These are phyloP conservation scores for Geotrichum bryndzae DNA, from an alignment of 1,139 yeast genomes.

Conservation along the genomic window DNA sequence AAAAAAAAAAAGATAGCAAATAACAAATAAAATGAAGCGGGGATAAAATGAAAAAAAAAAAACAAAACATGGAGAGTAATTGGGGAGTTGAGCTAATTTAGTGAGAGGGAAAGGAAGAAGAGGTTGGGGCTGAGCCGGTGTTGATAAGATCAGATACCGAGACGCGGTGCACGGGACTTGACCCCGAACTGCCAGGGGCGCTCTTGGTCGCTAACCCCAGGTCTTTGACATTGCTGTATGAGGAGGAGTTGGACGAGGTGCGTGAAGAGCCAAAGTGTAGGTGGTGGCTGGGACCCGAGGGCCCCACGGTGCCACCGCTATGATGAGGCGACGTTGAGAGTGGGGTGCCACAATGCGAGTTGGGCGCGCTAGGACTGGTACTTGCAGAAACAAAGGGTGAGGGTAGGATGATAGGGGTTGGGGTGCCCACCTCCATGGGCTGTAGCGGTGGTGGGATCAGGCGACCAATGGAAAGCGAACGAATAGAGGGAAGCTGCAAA, in stretches of 20 bases:
- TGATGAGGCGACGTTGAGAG: conserved; percentile 6
- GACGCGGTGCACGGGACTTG: conserved; percentile 16
- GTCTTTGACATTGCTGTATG: conserved; percentile 6
- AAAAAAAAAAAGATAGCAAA: not conserved
- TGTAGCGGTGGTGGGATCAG: conserved; percentile 36
- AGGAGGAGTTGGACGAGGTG: conserved; percentile 3
- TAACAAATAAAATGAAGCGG: not conserved
- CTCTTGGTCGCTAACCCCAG: conserved; percentile 10
- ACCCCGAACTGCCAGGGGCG: conserved; percentile 9
- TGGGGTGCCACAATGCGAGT: not conserved
- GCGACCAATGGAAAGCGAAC: conserved; percentile 35
- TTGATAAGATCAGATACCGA: conserved; percentile 24
- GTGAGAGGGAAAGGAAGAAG: not conserved
- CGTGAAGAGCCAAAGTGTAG: not conserved
- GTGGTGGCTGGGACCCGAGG: not conserved
- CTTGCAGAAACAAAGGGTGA: conserved; percentile 5
- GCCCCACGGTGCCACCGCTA: not conserved
- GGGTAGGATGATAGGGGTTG: conserved; percentile 8
- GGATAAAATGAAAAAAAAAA: too few relatives aligned
- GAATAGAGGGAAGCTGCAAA: conserved; percentile 38
- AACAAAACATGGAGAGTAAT: too few relatives aligned
- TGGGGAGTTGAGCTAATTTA: not conserved
- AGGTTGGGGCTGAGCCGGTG: not conserved
- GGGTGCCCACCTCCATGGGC: conserved; percentile 32
- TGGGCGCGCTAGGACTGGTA: conserved; percentile 3